These are phyloP conservation scores for Silene uniflora DNA, from an alignment of 148 eudicot genomes.

Conservation along the genomic window DNA sequence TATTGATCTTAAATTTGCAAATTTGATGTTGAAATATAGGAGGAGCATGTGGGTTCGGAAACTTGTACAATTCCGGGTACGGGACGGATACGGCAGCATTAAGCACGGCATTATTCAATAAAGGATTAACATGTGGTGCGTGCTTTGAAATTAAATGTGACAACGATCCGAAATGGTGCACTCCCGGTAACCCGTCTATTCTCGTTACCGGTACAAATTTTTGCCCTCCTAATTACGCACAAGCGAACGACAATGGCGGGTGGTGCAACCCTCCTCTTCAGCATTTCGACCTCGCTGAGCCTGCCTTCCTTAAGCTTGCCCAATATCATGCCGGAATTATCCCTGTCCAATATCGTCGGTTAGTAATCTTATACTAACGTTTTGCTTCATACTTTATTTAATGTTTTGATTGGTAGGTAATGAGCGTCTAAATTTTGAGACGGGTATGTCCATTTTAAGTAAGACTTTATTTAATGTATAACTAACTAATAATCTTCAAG, in stretches of 20 bases:
- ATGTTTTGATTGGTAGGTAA: too few species aligned
- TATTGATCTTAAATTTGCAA: neutral
- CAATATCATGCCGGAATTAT: conserved; percentile 42
- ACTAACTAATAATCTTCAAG: too few species aligned
- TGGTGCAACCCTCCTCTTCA: conserved; percentile 53
- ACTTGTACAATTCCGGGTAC: conserved; percentile 45
- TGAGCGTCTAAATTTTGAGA: too few species aligned
- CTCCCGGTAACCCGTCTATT: conserved; percentile 37
- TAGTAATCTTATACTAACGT: neutral
- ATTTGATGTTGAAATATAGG: conserved; percentile 21
- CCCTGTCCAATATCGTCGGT: conserved; percentile 44
- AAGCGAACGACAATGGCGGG: conserved; percentile 38
- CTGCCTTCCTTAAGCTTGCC: conserved; percentile 36
- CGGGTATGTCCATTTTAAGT: too few species aligned
- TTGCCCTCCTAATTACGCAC: conserved; percentile 47
- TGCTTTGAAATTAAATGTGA: conserved; percentile 43
- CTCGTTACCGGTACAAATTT: conserved; percentile 44
- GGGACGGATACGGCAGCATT: conserved; percentile 48
- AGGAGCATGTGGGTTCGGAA: conserved; percentile 58
- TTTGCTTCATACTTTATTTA: neutral
- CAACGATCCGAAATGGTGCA: conserved; percentile 32
- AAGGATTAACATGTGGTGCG: conserved; percentile 43
- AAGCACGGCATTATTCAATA: conserved; percentile 51
- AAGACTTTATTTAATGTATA: too few species aligned
- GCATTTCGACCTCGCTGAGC: conserved; percentile 45